Evolutionary conservation across 345 rosid genomes (phyloP).

Genomic region (Eucalyptus pauciflora): DNA sequence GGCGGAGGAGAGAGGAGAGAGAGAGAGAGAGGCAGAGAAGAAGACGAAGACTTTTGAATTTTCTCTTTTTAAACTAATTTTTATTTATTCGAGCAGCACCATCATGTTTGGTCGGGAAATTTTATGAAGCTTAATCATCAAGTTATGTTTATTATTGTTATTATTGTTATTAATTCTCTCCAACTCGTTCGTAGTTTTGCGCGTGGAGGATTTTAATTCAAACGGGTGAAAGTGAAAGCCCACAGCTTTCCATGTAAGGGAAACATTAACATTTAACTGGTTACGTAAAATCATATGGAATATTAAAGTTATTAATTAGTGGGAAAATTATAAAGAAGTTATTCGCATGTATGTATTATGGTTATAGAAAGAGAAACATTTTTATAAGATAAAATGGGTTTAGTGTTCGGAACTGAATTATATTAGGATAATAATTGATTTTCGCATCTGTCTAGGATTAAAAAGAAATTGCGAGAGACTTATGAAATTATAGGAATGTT

Average conservation of each 20-base stretch:
- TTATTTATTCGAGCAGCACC: background rate
- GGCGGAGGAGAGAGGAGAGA: too few species aligned
- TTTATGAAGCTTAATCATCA: background rate
- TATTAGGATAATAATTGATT: background rate
- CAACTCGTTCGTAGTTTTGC: background rate
- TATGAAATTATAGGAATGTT: background rate
- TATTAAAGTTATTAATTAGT: background rate
- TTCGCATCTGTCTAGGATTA: background rate
- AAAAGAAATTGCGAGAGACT: background rate
- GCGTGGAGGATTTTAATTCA: background rate
- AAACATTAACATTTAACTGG: background rate
- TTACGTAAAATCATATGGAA: background rate
- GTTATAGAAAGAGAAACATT: background rate
- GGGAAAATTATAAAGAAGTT: background rate
- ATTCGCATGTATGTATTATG: fast-evolving
- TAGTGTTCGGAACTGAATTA: background rate
- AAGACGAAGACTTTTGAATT: background rate
- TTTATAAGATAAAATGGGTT: background rate
- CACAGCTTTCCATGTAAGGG: background rate
- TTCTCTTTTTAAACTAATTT: too few species aligned
- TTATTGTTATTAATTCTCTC: background rate
- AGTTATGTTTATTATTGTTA: background rate
- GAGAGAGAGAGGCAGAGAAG: background rate
- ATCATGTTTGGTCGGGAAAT: background rate
- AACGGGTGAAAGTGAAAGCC: too few species aligned